phyloP scores from a whole-genome alignment of 2,329 filamentous ascomycete genomes.

The Cladosporium sp. region DNA sequence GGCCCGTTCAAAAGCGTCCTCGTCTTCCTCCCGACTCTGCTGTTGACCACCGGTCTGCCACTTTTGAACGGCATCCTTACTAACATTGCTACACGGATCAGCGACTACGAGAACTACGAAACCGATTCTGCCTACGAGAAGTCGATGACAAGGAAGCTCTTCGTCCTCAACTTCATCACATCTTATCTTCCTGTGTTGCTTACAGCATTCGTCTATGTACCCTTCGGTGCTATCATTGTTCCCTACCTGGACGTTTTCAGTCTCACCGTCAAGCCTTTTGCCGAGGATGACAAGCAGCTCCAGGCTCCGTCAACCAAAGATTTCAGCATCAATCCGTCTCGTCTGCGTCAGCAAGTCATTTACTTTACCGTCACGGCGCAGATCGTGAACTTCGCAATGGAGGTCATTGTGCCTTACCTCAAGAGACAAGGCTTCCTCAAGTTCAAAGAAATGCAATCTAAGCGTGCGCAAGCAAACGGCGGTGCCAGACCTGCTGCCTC shows the following conservation, averaged over 20 bases:
- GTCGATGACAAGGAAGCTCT: constrained; percentile 87
- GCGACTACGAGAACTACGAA: constrained; percentile 86
- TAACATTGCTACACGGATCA: constrained; percentile 72
- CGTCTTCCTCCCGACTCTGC: constrained; percentile 82
- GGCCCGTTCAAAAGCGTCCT: constrained; percentile 84
- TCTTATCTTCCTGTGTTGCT: constrained; percentile 91
- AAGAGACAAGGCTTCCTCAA: constrained; percentile 78
- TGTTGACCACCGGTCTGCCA: constrained; percentile 80
- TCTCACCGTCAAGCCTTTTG: constrained; percentile 70
- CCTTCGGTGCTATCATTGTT: constrained; percentile 79
- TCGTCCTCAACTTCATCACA: constrained; percentile 94
- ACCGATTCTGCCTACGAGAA: constrained; percentile 81
- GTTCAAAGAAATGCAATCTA: constrained; percentile 71
- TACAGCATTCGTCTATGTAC: constrained; percentile 91
- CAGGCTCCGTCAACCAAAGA: constrained; percentile 47
- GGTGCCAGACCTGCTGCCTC: constrained; percentile 43
- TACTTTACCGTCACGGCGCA: constrained; percentile 96
- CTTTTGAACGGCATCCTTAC: constrained; percentile 75
- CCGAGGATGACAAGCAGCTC: constrained; percentile 71
- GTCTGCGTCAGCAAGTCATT: constrained; percentile 87
- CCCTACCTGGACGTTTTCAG: constrained; percentile 85
- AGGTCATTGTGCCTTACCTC: constrained; percentile 79
- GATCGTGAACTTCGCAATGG: constrained; percentile 80
- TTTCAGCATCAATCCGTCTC: constrained; percentile 79
- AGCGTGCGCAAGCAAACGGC: constrained; percentile 58